Evolutionary conservation across 768 basidiomycete species (phyloP).

Genomic region (Tulasnella sp.): DNA sequence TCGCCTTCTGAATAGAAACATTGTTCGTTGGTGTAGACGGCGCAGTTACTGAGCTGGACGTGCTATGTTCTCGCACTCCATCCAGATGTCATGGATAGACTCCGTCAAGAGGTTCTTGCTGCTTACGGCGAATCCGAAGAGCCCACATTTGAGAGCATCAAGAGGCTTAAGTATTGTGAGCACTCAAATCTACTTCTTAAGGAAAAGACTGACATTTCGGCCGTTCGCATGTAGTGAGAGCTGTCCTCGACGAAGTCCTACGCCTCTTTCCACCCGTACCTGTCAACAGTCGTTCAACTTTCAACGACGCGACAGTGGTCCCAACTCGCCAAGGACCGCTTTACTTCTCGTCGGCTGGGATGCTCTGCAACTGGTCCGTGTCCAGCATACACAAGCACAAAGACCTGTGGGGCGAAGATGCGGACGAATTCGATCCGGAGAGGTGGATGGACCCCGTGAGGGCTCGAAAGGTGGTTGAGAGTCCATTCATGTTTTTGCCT

Average conservation of each 20-base stretch:
- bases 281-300: slow-evolving; percentile 37
- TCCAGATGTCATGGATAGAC: slow-evolving; percentile 30
- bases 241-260: slow-evolving; percentile 44
- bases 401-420: slow-evolving; percentile 44
- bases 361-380: slow-evolving; percentile 11
- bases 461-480: background rate
- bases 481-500: slow-evolving; percentile 31
- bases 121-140: background rate
- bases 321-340: slow-evolving; percentile 30
- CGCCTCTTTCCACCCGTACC: slow-evolving; percentile 45
- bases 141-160: slow-evolving; percentile 27
- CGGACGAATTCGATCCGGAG: slow-evolving; percentile 43
- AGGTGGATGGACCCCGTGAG: slow-evolving; percentile 41
- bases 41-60: slow-evolving; percentile 32
- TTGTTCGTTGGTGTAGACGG: slow-evolving; percentile 10
- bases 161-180: slow-evolving; percentile 30
- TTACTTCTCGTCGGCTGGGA: slow-evolving; percentile 19
- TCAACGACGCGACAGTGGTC: background rate
- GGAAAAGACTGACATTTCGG: background rate
- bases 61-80: slow-evolving; percentile 32
- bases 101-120: slow-evolving; percentile 40
- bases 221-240: slow-evolving; percentile 40
- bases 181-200: background rate
- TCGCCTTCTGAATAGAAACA: background rate
- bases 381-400: slow-evolving; percentile 40